Base-by-base conservation (phyloP, 192 early-diverging fungal genomes). In the Coemansia pectinata region DNA sequence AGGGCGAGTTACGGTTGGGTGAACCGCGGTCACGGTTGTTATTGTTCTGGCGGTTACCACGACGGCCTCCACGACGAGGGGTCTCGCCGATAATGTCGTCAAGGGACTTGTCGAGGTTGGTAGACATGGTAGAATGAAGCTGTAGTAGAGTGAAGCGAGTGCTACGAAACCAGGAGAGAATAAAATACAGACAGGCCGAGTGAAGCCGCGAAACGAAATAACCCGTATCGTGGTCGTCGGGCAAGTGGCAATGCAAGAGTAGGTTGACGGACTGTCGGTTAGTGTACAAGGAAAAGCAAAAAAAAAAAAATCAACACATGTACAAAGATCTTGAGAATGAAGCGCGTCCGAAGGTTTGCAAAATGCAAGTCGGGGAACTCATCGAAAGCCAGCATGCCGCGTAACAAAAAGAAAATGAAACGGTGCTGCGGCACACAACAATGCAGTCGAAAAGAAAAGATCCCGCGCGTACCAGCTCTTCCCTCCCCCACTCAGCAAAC, bases 31-130 rank as follows among this genome's bases (percentile, higher is more conserved):
- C 34, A 36, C 34, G 34, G 34, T 36, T 36, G 34, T 41, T 52
- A 29, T 33, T 47, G 52, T 25, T 44, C 67, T 70, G 69, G 44
- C 65, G 52, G 63, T 67, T 69, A 27, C 62, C 67, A 40, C 74
- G 66, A 47, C 74, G 68, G 25, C 71, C 63, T 5, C 57, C 25
- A 27, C 63, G 40, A 33, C 75, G 74, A 27, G 65, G 69, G 40
- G 64, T 75, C 69, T 67, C 63, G 67, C 52, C 74, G 59, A 83
- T 83, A 63, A 83, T 83, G 12, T 83, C 80, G 33, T 83, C 80
- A 44, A 83, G 76, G 29, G 80, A 83, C 75, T 69, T 73, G 76
- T 83, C 80, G 36, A 83, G 75, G 73, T 77, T 74, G 57, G 72
- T 70, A 44, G 80, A 67, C 80, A 83, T 83, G 44, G 64, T 34